Evolutionary conservation across 2,329 filamentous ascomycete species (phyloP), one percentile per base, ranked within the genome.

Genomic region (Eutypa lata): DNA sequence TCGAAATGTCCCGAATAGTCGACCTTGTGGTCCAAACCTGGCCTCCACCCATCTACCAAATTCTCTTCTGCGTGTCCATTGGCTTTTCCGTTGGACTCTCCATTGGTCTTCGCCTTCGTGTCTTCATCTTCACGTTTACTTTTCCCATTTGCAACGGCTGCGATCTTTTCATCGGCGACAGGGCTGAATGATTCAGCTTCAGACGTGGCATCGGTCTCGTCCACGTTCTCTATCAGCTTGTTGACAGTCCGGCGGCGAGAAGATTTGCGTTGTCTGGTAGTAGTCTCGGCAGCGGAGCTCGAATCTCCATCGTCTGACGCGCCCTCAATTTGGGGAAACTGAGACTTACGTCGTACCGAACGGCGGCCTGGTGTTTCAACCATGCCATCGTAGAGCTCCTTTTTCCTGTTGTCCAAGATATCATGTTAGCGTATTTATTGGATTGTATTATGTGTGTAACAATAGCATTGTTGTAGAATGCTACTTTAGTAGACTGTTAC

Each of bases 1-100:
- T 99, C 95, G 61, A 83, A 81, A 57, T 81, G 76, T 57, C 80
- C 83, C 2, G 82, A 85, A 64, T 80, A 75, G 72, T 88, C 85
- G 53, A 87, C 61, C 69, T 80, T 86, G 63, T 79, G 81, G 62
- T 88, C 83, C 62, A 77, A 75, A 45, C 81, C 83, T 21, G 79
- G 77, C 59, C 68, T 75, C 81, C 82, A 85, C 51, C 83, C 83
- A 61, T 86, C 83, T 22, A 80, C 62, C 16, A 74, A 48, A 45
- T 71, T 65, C 18, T 69, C 67, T 33, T 65, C 58, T 37, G 48
- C 48, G 37, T 64, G 47, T 3, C 63, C 67, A 16, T 71, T 68
- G 46, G 63, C 52, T 31, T 68, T 57, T 3, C 58, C 65, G 14
- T 65, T 68, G n/a, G 57, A 47, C 51, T 71, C 60, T 51, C 66